These are phyloP conservation scores for Radiomyces spectabilis DNA, from an alignment of 192 early-diverging fungal species.

Conservation along the genomic window DNA sequence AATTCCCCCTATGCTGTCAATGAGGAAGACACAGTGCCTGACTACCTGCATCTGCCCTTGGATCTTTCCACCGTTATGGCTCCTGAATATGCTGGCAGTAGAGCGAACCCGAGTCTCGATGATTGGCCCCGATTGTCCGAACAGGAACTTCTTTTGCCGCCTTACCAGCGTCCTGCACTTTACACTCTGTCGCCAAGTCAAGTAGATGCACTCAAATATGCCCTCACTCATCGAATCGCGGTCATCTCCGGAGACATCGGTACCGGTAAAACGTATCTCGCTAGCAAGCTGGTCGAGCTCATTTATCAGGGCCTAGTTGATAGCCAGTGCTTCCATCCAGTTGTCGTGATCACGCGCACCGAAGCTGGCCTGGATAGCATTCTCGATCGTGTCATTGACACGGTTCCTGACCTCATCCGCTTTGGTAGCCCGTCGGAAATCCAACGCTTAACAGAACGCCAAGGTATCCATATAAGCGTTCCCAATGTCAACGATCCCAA, in stretches of 20 bases:
- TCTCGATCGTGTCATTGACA: not conserved
- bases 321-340: constrained; percentile 8
- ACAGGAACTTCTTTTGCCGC: not conserved
- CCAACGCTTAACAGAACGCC: not conserved
- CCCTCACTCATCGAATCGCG: constrained; percentile 16
- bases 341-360: constrained; percentile 18
- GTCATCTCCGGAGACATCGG: constrained; percentile 15
- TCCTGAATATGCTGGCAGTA: not conserved
- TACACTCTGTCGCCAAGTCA: constrained; percentile 18
- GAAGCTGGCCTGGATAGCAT: constrained; percentile 7
- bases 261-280: constrained; percentile 24
- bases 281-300: constrained; percentile 10
- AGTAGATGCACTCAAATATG: constrained; percentile 12
- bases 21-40: not conserved
- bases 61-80: not conserved
- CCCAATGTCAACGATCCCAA: not conserved
- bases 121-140: constrained; percentile 6
- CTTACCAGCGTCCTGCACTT: not conserved
- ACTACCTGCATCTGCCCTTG: not conserved
- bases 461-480: not conserved
- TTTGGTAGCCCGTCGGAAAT: constrained; percentile 8
- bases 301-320: constrained; percentile 9
- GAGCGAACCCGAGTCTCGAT: not conserved
- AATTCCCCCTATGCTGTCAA: not conserved
- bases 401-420: constrained; percentile 12